Evolutionary conservation across 352 stramenopile genomes (phyloP), one percentile per base, ranked within the genome.

Genomic region (Phytopythium ostracodes): DNA sequence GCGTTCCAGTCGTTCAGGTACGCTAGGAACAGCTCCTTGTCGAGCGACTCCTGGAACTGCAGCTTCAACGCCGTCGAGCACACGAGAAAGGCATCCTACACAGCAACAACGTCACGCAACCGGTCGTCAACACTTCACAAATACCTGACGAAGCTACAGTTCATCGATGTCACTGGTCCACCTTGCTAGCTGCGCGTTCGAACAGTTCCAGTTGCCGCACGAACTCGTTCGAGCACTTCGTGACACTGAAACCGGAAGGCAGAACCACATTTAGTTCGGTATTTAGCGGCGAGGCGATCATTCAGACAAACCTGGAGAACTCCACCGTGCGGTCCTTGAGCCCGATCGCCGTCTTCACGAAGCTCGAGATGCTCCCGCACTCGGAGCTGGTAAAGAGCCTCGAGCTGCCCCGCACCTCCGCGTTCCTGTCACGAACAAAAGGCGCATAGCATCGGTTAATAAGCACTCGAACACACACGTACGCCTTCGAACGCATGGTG

Each of bases 21-120:
- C 9, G 77, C 80, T 24, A 71, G 64, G 50, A 89, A 88, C 14
- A 89, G 57, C 44, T 89, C 77, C 44, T 81, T 68, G 36, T 89
- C 80, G 22, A 89, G 51, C 4, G 60, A 68, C 20, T 81, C 72
- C 14, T 68, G 57, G 27, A 88, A 89, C 54, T 88, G 72, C 33
- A 89, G 51, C 65, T 88, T 89, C 6, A 89, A 66, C 15, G 75
- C 70, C 38, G 71, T 87, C 18, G 72, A 81, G 47, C 60, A 77
- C 12, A 89, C 76, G 0, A 84, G 22, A 64, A 89, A 89, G 0
- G 72, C 65, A 50, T 89, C 80, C 77, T 89, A 18, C 3, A 60
- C 2, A 20, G 1, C 0, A 1, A 52, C 7, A 56, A 43, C n/a
- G 18, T 11, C 15, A 8, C n/a, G 36, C 20, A 47, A 14, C 9